Conservation (phyloP, 306 rosid genomes). For the Chamaecrista fasciculata region DNA sequence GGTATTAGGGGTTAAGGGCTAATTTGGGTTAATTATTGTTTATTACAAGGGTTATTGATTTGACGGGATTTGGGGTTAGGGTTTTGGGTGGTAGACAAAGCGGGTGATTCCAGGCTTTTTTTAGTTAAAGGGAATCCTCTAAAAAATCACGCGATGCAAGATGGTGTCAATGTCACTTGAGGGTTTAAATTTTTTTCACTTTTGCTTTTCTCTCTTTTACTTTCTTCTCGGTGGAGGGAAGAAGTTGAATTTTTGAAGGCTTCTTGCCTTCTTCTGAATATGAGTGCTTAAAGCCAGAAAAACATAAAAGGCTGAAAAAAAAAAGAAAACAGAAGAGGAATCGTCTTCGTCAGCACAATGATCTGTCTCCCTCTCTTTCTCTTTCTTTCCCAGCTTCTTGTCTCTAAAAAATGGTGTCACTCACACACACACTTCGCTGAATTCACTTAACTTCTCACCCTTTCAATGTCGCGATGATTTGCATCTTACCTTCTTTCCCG, state of each 20-base stretch:
- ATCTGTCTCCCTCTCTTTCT: background rate
- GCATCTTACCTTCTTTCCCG: background rate
- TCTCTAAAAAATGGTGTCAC: background rate
- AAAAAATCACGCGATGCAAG: background rate
- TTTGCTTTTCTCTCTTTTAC: background rate
- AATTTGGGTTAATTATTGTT: conserved; percentile 25
- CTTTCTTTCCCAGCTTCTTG: background rate
- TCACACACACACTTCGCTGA: background rate
- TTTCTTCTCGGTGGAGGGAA: background rate
- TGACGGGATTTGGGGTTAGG: conserved; percentile 16
- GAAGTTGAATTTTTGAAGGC: background rate
- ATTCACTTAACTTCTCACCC: background rate
- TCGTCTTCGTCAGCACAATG: background rate
- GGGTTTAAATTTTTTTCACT: background rate
- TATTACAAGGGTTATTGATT: conserved; percentile 7
- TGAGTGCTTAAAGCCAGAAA: background rate
- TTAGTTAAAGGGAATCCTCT: background rate
- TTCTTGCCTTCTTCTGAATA: background rate
- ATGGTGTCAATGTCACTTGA: conserved; percentile 13
- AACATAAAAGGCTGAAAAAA: background rate
- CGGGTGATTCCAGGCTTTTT: conserved; percentile 24
- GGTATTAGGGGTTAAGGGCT: conserved; percentile 9
- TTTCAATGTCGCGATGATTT: background rate
- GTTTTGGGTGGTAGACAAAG: conserved; percentile 28
- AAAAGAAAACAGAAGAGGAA: background rate